These are phyloP conservation scores for Arctostaphylos glauca DNA, from an alignment of 148 eudicot genomes.

Conservation along the genomic window DNA sequence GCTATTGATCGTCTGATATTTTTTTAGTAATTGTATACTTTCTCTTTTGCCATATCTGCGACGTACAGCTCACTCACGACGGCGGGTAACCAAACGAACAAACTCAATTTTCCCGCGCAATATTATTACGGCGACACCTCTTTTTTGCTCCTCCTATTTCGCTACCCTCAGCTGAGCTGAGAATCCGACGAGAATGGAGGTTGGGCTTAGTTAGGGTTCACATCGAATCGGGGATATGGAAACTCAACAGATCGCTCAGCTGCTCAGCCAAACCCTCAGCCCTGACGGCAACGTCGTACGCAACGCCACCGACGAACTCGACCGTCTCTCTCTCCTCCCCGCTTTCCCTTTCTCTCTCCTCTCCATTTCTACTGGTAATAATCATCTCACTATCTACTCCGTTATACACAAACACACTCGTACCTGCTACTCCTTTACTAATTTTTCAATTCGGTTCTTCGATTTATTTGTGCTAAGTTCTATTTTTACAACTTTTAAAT, in stretches of 20 bases:
- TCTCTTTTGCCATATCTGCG: background rate
- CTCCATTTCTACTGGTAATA: constrained; percentile 44
- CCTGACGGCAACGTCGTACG: constrained; percentile 42
- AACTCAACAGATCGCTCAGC: constrained; percentile 37
- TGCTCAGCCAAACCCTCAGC: constrained; percentile 54
- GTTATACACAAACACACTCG: too few species aligned
- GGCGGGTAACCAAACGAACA: background rate
- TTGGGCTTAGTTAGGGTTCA: constrained; percentile 29
- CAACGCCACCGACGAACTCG: constrained; percentile 53
- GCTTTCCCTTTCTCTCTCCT: constrained; percentile 49
- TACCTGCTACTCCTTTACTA: background rate
- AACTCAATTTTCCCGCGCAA: constrained; percentile 28
- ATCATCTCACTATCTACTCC: background rate
- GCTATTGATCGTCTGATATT: too few species aligned
- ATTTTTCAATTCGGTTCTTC: background rate
- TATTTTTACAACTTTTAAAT: too few species aligned
- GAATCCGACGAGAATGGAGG: background rate
- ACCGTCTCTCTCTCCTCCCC: constrained; percentile 37
- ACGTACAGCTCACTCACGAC: background rate
- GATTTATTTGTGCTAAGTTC: too few species aligned
- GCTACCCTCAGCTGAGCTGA: background rate
- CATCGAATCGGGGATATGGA: constrained; percentile 10
- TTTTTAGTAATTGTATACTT: background rate
- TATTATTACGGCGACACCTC: background rate
- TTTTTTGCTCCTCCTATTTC: background rate